phyloP scores from a whole-genome alignment of 345 rosid genomes.

The Populus euphratica region DNA sequence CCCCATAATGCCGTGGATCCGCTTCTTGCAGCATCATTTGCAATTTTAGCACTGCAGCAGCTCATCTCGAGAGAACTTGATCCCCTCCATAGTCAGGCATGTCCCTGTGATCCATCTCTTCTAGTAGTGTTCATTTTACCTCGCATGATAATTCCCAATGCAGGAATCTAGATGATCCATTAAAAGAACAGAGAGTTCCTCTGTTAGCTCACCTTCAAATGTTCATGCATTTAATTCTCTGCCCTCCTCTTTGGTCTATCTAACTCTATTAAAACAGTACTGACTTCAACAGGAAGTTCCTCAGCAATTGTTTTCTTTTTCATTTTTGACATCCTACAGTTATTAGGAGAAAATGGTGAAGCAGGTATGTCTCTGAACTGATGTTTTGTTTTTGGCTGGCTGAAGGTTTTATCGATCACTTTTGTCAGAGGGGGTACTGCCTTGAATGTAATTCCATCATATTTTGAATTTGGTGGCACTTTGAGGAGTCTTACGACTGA shows the following conservation, averaged over 20 bases:
- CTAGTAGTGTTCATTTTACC: not conserved
- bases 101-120: not conserved
- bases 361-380: not conserved
- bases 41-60: slow-evolving; percentile 74
- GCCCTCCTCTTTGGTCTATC: not conserved
- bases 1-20: slow-evolving; percentile 62
- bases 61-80: slow-evolving; percentile 74
- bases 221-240: not conserved
- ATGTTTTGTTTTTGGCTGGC: slow-evolving; percentile 17
- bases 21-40: slow-evolving; percentile 59
- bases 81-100: slow-evolving; percentile 64
- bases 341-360: not conserved
- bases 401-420: slow-evolving; percentile 75
- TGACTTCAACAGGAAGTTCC: not conserved
- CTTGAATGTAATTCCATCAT: slow-evolving; percentile 47
- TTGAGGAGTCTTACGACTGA: slow-evolving; percentile 80
- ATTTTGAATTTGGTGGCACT: slow-evolving; percentile 82
- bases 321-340: not conserved
- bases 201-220: not conserved
- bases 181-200: not conserved
- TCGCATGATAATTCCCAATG: not conserved
- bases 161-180: not conserved
- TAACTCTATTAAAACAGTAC: not conserved
- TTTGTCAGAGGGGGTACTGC: slow-evolving; percentile 56
- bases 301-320: not conserved